A percentile compares a stretch with the other conserved stretches of the same genome.
Conservation (phyloP, 164 flowering plant genomes). For the Hamamelis virginiana region DNA sequence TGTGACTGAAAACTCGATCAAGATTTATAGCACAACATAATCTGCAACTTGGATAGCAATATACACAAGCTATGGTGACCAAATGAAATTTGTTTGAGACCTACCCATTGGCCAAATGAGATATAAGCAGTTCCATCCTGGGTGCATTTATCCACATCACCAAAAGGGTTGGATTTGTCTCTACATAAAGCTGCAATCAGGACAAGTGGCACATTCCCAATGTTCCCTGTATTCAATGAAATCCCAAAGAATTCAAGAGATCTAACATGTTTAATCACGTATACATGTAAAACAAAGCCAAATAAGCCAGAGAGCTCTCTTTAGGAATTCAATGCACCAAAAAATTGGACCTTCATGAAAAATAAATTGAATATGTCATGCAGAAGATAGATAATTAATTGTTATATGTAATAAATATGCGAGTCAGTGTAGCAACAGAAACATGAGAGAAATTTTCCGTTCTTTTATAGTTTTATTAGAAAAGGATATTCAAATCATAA, state of each 20-base stretch:
- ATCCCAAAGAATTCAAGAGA: background rate
- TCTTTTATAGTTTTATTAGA: no score
- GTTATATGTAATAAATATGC: no score
- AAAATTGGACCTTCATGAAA: background rate
- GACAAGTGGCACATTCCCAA: slow-evolving; percentile 97
- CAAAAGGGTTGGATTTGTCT: slow-evolving; percentile 88
- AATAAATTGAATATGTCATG: background rate
- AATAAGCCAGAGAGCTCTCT: background rate
- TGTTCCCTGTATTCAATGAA: slow-evolving; percentile 64
- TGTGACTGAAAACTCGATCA: no score
- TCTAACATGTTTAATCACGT: background rate
- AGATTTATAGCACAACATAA: background rate
- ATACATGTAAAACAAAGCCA: background rate
- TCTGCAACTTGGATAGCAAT: background rate
- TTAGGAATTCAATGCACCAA: background rate
- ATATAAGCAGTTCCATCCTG: slow-evolving; percentile 92
- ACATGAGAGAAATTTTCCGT: no score
- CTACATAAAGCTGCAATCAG: slow-evolving; percentile 91
- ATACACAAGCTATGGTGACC: background rate
- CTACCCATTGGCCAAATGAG: slow-evolving; percentile 98
- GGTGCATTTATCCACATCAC: slow-evolving; percentile 67
- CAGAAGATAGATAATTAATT: no score
- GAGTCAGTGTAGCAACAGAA: no score
- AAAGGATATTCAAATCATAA: no score
- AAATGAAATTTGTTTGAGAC: slow-evolving; percentile 12